Evolutionary conservation across 169 alveolate genomes (phyloP).

Genomic region (Cryptosporidium bovis): DNA sequence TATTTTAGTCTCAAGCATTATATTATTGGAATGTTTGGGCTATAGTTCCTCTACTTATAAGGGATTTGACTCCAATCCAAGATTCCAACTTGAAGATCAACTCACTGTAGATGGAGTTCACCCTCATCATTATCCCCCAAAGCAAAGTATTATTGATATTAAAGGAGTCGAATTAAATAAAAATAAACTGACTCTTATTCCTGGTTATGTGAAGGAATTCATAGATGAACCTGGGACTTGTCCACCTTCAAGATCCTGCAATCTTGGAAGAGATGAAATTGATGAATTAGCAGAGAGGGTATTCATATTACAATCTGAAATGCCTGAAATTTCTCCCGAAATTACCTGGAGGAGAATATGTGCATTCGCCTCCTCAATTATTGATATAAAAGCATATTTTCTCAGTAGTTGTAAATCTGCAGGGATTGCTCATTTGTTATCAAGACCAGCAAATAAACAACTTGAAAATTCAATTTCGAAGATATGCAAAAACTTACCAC

Average conservation of each 20-base stretch:
- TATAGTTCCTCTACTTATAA: background rate
- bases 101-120: background rate
- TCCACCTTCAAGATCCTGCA: constrained; percentile 67
- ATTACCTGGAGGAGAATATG: constrained; percentile 45
- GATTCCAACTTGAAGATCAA: constrained; percentile 28
- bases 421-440: constrained; percentile 18
- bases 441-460: constrained; percentile 35
- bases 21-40: background rate
- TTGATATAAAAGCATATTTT: constrained; percentile 31
- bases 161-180: constrained; percentile 22
- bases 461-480: constrained; percentile 37
- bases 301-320: constrained; percentile 33
- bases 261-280: constrained; percentile 35
- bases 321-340: constrained; percentile 42
- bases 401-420: constrained; percentile 15
- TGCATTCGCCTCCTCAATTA: constrained; percentile 38
- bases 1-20: background rate
- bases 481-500: constrained; percentile 58
- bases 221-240: background rate
- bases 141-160: constrained; percentile 27
- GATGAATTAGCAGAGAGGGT: constrained; percentile 71
- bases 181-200: background rate
- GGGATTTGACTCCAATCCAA: constrained; percentile 12
- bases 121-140: background rate
- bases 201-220: constrained; percentile 56